Conservation (phyloP, 2,329 filamentous ascomycete species). For the Trichoderma harzianum region DNA sequence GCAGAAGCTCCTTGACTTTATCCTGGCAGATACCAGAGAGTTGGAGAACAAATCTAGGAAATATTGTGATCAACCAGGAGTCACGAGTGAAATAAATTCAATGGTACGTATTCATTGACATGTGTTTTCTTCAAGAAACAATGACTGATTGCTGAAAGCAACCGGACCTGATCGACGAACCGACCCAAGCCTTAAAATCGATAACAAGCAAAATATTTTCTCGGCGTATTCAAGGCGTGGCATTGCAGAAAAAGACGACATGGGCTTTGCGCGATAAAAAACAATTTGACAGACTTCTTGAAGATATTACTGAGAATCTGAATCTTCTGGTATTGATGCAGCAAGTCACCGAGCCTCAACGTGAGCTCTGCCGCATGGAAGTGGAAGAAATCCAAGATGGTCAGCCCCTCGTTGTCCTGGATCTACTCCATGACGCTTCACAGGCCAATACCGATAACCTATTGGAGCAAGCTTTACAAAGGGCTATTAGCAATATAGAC, state of each 20-base stretch:
- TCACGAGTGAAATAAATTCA: fast-evolving
- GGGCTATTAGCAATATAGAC: neutral
- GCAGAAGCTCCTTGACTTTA: neutral
- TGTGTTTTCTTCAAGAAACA: fast-evolving
- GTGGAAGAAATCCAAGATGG: neutral
- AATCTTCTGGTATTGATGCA: neutral
- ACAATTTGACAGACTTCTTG: neutral
- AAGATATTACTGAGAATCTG: neutral
- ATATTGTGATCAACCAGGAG: neutral
- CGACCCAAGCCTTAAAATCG: neutral
- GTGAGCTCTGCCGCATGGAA: neutral
- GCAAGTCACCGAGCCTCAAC: neutral
- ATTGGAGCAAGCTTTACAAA: neutral
- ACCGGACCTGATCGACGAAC: neutral
- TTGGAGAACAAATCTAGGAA: neutral
- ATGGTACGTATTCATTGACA: neutral
- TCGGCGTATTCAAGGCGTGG: neutral
- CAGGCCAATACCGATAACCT: neutral
- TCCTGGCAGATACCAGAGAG: neutral
- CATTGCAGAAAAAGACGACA: neutral
- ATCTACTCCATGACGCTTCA: neutral
- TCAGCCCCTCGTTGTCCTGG: neutral
- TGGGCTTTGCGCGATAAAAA: neutral
- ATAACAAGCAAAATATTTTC: neutral
- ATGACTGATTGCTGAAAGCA: neutral